Percentiles rank a stretch among this genome's conserved stretches.
phyloP scores from a whole-genome alignment of 305 asterid genomes.

The Fraxinus paxiana region DNA sequence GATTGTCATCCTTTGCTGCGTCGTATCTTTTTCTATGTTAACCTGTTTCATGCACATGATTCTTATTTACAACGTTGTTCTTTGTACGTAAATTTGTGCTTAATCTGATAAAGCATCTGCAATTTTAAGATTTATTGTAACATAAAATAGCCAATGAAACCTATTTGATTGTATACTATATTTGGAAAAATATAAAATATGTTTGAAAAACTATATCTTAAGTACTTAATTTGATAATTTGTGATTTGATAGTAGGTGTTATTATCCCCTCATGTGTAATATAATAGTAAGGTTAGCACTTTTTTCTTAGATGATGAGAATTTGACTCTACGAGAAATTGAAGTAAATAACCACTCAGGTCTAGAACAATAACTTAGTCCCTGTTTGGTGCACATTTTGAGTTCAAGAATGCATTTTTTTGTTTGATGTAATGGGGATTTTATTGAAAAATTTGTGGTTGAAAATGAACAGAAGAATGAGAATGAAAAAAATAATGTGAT shows the following conservation, averaged over 20 bases:
- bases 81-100: neutral
- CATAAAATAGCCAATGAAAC: neutral
- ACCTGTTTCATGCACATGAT: neutral
- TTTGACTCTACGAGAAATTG: neutral
- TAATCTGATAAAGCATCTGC: neutral
- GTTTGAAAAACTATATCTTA: neutral
- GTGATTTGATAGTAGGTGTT: neutral
- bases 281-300: neutral
- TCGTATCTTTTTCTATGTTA: neutral
- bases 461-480: no score
- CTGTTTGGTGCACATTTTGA: no score
- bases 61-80: neutral
- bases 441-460: no score
- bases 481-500: no score
- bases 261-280: neutral
- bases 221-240: neutral
- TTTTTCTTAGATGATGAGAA: neutral
- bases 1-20: neutral
- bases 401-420: no score
- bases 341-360: neutral
- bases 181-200: neutral
- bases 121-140: neutral
- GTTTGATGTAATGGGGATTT: no score
- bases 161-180: neutral
- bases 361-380: neutral